Evolutionary conservation across 805 yeast species (phyloP).

Genomic region (Candida chauliodis): DNA sequence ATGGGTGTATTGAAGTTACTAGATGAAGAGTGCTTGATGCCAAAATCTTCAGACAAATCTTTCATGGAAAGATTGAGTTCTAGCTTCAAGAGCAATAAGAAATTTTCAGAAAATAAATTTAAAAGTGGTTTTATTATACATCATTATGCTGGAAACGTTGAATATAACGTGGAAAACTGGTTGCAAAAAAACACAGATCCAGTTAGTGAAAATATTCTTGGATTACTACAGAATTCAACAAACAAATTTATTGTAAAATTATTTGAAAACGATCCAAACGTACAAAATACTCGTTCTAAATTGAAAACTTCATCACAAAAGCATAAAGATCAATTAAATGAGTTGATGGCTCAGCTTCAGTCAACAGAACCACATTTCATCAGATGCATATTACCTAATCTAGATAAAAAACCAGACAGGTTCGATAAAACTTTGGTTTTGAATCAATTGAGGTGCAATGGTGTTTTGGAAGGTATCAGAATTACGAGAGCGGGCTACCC

Average conservation of each 20-base stretch:
- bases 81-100: conserved; percentile 48
- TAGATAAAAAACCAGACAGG: conserved; percentile 60
- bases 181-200: conserved; percentile 93
- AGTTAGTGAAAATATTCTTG: conserved; percentile 68
- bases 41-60: conserved; percentile 78
- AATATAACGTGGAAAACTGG: conserved; percentile 90
- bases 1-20: conserved; percentile 82
- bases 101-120: conserved; percentile 71
- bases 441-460: conserved; percentile 91
- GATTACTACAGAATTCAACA: conserved; percentile 54
- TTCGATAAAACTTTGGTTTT: conserved; percentile 77
- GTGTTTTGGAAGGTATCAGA: conserved; percentile 96
- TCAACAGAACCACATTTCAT: conserved; percentile 95
- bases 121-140: conserved; percentile 76
- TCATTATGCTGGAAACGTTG: conserved; percentile 97
- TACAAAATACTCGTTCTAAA: conserved; percentile 22
- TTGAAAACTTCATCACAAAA: conserved; percentile 74
- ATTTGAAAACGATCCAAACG: conserved; percentile 41
- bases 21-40: conserved; percentile 94
- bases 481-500: conserved; percentile 98
- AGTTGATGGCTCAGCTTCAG: conserved; percentile 67
- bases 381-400: conserved; percentile 91
- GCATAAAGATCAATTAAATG: conserved; percentile 79
- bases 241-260: conserved; percentile 55
- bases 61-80: conserved; percentile 75